Evolutionary conservation across 78 protist species (phyloP).

Genomic region (Ministeria vibrans): DNA sequence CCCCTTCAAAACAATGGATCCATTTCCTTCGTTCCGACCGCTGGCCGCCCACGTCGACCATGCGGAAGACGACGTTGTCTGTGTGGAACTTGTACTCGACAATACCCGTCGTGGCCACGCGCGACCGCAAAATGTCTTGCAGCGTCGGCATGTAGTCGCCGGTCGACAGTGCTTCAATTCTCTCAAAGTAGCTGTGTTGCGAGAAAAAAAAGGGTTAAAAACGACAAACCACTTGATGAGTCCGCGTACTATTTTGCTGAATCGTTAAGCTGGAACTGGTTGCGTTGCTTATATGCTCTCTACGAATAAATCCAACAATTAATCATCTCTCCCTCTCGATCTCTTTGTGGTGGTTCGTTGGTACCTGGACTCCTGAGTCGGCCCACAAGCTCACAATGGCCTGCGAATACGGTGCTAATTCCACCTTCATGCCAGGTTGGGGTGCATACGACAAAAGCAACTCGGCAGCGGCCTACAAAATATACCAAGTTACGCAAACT

Average conservation of each 20-base stretch:
- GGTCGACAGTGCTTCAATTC: background rate
- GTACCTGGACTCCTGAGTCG: no score
- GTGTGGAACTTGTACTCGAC: background rate
- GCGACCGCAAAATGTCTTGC: slow-evolving; percentile 30
- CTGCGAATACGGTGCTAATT: no score
- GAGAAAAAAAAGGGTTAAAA: background rate
- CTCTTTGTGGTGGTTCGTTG: no score
- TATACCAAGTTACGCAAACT: no score
- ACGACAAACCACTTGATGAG: background rate
- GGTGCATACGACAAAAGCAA: no score
- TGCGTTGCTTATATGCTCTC: background rate
- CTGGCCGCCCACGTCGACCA: slow-evolving; percentile 82
- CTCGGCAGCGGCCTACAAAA: no score
- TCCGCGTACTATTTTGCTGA: background rate
- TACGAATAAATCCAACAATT: no score
- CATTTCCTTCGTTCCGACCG: slow-evolving; percentile 74
- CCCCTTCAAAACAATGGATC: slow-evolving; percentile 64
- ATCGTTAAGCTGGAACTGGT: slow-evolving; percentile 24
- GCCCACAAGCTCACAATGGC: no score
- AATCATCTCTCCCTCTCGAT: no score
- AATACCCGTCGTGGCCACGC: slow-evolving; percentile 33
- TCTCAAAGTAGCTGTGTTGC: slow-evolving; percentile 2
- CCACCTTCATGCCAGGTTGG: no score
- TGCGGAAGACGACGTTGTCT: background rate
- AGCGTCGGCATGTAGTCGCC: slow-evolving; percentile 19